Conservation (phyloP, 1,139 yeast genomes). For the Suhomyces bolitotheri region DNA sequence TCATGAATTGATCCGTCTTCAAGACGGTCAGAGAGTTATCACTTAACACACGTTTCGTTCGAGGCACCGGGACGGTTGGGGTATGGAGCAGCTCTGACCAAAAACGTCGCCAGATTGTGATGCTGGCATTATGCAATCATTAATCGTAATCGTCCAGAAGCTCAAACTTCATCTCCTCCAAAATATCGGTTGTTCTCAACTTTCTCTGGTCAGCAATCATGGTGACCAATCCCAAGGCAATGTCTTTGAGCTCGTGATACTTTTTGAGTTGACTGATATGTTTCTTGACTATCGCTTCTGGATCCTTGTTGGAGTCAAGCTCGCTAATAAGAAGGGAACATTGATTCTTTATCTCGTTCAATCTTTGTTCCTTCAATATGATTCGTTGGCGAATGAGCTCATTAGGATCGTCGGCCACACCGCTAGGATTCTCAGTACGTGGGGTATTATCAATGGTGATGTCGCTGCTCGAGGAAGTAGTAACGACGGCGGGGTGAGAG, state of each 20-base stretch:
- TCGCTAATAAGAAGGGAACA: slow-evolving; percentile 38
- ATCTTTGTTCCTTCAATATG: slow-evolving; percentile 25
- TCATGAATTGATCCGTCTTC: too few species aligned
- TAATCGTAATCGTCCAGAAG: slow-evolving; percentile 16
- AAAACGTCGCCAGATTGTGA: too few species aligned
- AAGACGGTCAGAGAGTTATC: too few species aligned
- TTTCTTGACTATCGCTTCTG: slow-evolving; percentile 36
- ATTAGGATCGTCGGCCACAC: slow-evolving; percentile 9
- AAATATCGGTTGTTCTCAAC: slow-evolving; percentile 41
- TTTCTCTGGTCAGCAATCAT: slow-evolving; percentile 53
- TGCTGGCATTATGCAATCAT: slow-evolving; percentile 1
- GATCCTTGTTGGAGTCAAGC: slow-evolving; percentile 25
- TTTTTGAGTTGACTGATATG: slow-evolving; percentile 46
- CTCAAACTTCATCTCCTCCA: slow-evolving; percentile 36
- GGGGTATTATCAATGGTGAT: slow-evolving; percentile 14
- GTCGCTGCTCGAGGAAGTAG: slow-evolving; percentile 3
- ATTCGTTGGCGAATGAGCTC: slow-evolving; percentile 11
- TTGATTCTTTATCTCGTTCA: slow-evolving; percentile 38
- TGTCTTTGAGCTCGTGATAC: slow-evolving; percentile 53
- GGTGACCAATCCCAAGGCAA: slow-evolving; percentile 49
- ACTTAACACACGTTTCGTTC: too few species aligned
- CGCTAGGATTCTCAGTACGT: slow-evolving; percentile 5
- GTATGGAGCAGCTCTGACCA: too few species aligned
- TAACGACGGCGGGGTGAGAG: slow-evolving; percentile 2
- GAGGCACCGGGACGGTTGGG: too few species aligned